Conservation (phyloP, 805 yeast species). For the Wickerhamomyces subpelliculosus region DNA sequence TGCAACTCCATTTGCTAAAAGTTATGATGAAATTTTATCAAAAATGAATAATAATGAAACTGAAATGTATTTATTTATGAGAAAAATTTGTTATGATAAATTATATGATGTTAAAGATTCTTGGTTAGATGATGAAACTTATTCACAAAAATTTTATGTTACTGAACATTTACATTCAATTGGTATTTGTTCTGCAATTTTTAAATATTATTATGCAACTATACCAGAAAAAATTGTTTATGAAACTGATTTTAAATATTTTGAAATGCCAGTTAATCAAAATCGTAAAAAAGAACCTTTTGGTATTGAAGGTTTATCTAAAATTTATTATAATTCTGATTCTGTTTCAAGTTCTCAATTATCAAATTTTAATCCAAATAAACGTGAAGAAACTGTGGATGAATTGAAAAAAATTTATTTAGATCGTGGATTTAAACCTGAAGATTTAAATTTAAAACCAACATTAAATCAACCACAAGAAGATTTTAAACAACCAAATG, state of each 20-base stretch:
- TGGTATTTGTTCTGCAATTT: slow-evolving; percentile 23
- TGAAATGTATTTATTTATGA: neutral
- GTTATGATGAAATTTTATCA: slow-evolving; percentile 18
- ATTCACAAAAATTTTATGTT: slow-evolving; percentile 7
- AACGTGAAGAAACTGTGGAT: slow-evolving; percentile 6
- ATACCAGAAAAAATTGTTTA: slow-evolving; percentile 22
- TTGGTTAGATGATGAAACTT: slow-evolving; percentile 19
- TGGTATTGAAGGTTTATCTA: slow-evolving; percentile 15
- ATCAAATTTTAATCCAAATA: slow-evolving; percentile 2
- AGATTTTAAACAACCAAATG: slow-evolving; percentile 14
- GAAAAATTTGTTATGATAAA: slow-evolving; percentile 1
- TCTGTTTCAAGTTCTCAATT: slow-evolving; percentile 3
- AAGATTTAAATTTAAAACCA: slow-evolving; percentile 7
- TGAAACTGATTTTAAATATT: slow-evolving; percentile 21
- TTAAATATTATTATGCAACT: slow-evolving; percentile 19
- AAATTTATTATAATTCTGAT: slow-evolving; percentile 7
- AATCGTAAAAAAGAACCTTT: slow-evolving; percentile 13
- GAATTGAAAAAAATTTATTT: slow-evolving; percentile 5
- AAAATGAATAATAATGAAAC: neutral
- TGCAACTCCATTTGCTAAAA: slow-evolving; percentile 19
- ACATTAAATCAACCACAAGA: slow-evolving; percentile 6
- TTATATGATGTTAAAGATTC: slow-evolving; percentile 6
- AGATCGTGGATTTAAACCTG: slow-evolving; percentile 2
- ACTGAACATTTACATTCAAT: slow-evolving; percentile 22
- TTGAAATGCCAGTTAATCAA: slow-evolving; percentile 19